Evolutionary conservation across 78 protist species (phyloP).

Genomic region (Dictyostelium capitatum): DNA sequence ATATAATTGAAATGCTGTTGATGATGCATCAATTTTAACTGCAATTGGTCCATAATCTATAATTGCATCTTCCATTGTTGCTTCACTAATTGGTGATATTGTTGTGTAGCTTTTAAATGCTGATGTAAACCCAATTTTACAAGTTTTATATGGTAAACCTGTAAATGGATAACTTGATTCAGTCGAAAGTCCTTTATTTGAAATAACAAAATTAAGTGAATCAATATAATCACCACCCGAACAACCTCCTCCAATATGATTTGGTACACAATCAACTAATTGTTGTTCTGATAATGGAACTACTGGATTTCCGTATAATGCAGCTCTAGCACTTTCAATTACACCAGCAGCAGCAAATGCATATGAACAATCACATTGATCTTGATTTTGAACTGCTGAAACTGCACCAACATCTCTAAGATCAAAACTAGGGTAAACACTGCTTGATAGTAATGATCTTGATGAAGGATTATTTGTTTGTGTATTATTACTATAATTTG

Average conservation of each 20-base stretch:
- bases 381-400: conserved; percentile 78
- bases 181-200: too few species aligned
- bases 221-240: conserved; percentile 60
- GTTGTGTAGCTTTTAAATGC: too few species aligned
- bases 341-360: conserved; percentile 60
- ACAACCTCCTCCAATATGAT: conserved; percentile 67
- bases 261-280: background rate
- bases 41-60: conserved; percentile 85
- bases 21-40: background rate
- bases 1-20: background rate
- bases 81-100: conserved; percentile 53
- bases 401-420: conserved; percentile 79
- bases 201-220: too few species aligned
- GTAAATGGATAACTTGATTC: too few species aligned
- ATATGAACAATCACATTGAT: conserved; percentile 92
- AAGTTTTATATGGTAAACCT: too few species aligned
- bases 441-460: background rate
- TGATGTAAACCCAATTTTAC: too few species aligned
- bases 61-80: conserved; percentile 62
- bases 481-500: too few species aligned
- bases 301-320: background rate
- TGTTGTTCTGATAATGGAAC: background rate
- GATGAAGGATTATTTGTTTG: too few species aligned
- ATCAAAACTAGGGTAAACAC: conserved; percentile 35
- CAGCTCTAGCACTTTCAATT: background rate